These are phyloP conservation scores for Podospora fimiseda DNA, from an alignment of 495 filamentous ascomycete species.

Conservation along the genomic window DNA sequence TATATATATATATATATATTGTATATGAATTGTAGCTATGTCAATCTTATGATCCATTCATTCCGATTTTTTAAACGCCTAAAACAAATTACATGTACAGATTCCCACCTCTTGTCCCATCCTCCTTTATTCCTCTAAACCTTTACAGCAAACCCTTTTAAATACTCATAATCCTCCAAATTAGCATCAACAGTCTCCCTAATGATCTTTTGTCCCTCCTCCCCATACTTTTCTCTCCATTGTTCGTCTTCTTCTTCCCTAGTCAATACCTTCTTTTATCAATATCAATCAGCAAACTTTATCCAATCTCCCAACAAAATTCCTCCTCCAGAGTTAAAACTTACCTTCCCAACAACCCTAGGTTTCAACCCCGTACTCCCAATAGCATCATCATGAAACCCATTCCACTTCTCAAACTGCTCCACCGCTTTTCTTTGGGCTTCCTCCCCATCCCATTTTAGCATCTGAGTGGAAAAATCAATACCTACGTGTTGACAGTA, in stretches of 20 bases:
- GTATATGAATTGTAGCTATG: no score
- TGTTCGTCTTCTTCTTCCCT: conserved; percentile 64
- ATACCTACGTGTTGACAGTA: conserved; percentile 77
- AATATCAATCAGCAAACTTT: neutral
- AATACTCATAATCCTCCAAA: conserved; percentile 79
- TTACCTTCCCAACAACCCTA: conserved; percentile 56
- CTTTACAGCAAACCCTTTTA: conserved; percentile 77
- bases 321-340: conserved; percentile 27
- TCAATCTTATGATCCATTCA: no score
- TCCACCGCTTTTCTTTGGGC: conserved; percentile 56
- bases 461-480: conserved; percentile 64
- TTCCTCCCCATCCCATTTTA: conserved; percentile 71
- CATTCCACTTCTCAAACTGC: conserved; percentile 91
- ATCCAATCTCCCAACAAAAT: neutral
- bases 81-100: no score
- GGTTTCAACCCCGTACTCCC: conserved; percentile 66
- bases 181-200: conserved; percentile 70
- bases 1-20: no score
- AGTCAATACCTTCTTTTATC: conserved; percentile 30
- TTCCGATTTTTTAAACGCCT: no score
- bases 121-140: no score
- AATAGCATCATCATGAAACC: conserved; percentile 93
- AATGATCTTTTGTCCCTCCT: conserved; percentile 69
- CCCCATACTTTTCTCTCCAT: conserved; percentile 78
- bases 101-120: no score